Evolutionary conservation across 176 grass and related monocot species (phyloP).

Genomic region (Canna indica): DNA sequence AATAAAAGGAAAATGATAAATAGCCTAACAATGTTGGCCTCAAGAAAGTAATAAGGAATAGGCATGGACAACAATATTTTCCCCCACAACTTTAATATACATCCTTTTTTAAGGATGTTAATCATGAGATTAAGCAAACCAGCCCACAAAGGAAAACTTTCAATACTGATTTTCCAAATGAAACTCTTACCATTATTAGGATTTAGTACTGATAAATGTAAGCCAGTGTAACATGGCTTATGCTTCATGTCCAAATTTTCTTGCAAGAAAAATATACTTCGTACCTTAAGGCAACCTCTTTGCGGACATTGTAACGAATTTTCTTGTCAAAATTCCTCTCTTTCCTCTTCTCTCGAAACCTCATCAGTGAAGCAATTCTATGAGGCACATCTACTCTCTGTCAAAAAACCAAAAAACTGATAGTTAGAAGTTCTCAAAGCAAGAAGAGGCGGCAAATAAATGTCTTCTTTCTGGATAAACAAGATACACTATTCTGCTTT

Average conservation of each 20-base stretch:
- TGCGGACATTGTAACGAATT: conserved; percentile 86
- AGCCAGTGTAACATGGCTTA: not conserved
- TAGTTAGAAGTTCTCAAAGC: not conserved
- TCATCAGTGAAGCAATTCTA: conserved; percentile 72
- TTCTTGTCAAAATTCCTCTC: conserved; percentile 98
- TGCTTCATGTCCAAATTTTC: not conserved
- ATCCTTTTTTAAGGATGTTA: not conserved
- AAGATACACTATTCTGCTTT: conserved; percentile 55
- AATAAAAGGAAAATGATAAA: too few relatives aligned
- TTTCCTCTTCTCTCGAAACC: conserved; percentile 88
- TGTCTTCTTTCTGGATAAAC: not conserved
- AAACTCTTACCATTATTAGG: not conserved
- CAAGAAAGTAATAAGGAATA: too few relatives aligned
- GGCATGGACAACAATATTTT: too few relatives aligned
- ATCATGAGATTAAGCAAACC: not conserved
- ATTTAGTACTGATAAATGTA: not conserved
- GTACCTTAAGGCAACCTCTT: conserved; percentile 83
- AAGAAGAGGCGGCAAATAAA: not conserved
- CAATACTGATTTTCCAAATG: not conserved
- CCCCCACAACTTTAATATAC: too few relatives aligned
- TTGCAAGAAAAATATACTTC: not conserved
- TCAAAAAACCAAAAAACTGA: not conserved
- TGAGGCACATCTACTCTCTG: conserved; percentile 32
- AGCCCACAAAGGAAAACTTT: not conserved
- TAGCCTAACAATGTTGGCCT: too few relatives aligned